Base-by-base conservation (phyloP, 2,329 filamentous ascomycete species). In the Fonsecaea nubica region DNA sequence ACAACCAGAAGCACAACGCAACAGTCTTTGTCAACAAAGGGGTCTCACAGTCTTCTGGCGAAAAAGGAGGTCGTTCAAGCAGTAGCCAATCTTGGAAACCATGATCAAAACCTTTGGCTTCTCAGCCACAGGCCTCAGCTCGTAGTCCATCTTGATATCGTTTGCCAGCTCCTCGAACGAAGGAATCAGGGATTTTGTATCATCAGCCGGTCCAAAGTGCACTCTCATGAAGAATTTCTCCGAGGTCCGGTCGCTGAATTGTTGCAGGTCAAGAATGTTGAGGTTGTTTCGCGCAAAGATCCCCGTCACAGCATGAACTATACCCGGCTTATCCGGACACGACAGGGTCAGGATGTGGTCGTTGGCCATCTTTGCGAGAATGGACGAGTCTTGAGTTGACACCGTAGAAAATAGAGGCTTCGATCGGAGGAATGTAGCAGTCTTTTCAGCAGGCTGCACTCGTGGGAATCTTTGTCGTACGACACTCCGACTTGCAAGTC, bases 61-160 rank as follows among this genome's bases (percentile, higher is more conserved):
- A 87, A 92, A 95, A 42, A 95, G 85, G 57, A 95, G 82, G 79
- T 94, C 91, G 79, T 93, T 93, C 62, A 94, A 83, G 78, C 91
- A 94, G 82, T 94, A 91, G 8, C 91, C 92, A 74, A 92, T 93
- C 82, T 93, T 93, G 74, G 91, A 93, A 35, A 94, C 92, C 91
- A 95, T 94, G 82, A 95, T 92, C 73, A 95, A 83, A 57, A 93
- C 89, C 71, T 88, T 86, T 64, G 89, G 89, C 81, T 92, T 93
- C 74, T 88, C 83, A 58, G 87, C 80, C 12, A 88, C 85, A 3
- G 90, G 86, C 13, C 88, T 85, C 73, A 95, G 85, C 73, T 91
- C 84, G 80, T 90, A 92, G 73, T 87, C 83, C 88, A 92, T 90
- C 65, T 83, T 75, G 80, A 92, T 86, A 32, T 88, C 82, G 59